Conservation (phyloP, 352 stramenopile species). For the Phytopythium aichiense region DNA sequence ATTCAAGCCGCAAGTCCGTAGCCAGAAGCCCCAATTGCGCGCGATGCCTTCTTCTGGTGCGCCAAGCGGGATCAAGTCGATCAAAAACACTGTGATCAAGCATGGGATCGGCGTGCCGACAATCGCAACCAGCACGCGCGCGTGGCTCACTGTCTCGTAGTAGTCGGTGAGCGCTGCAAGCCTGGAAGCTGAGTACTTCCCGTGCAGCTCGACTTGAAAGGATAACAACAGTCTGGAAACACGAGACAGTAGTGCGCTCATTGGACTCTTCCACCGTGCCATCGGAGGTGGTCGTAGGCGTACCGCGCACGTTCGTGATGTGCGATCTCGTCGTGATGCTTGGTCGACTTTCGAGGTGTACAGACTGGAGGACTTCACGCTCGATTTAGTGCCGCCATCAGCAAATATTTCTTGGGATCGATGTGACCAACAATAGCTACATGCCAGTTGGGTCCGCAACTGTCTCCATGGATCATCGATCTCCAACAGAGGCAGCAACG, state of each 20-base stretch:
- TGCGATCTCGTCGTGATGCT: no score
- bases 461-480: no score
- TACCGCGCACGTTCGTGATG: no score
- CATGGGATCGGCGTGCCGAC: conserved; percentile 11
- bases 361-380: no score
- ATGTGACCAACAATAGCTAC: no score
- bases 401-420: no score
- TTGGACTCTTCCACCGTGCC: background rate
- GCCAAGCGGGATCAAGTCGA: conserved; percentile 13
- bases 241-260: background rate
- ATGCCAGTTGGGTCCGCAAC: no score
- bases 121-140: conserved; percentile 1
- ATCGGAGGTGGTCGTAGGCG: no score
- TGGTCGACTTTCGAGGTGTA: no score
- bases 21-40: conserved; percentile 12
- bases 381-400: no score
- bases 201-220: conserved; percentile 14
- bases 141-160: background rate
- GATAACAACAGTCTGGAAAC: background rate
- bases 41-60: conserved; percentile 11
- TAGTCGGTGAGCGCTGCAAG: conserved; percentile 9
- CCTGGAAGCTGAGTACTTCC: conserved; percentile 7
- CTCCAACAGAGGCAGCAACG: no score
- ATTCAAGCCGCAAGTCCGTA: conserved; percentile 14
- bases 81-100: conserved; percentile 6